Percentiles rank a stretch among this genome's conserved stretches.
These are phyloP conservation scores for Prunus armeniaca DNA, from an alignment of 306 rosid genomes.

Conservation along the genomic window DNA sequence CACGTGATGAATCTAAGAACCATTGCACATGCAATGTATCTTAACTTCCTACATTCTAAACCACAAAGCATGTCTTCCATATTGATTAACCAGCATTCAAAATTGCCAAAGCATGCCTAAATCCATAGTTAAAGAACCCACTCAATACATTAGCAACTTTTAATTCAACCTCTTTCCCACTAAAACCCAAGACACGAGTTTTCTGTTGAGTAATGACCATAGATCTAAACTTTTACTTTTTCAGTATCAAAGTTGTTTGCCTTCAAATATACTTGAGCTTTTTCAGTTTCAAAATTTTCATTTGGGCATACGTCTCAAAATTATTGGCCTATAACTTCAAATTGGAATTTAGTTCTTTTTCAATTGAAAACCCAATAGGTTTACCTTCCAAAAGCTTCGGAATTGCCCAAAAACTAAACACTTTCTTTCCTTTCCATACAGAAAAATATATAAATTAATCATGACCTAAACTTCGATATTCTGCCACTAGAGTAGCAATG, in stretches of 20 bases:
- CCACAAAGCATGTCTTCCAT: constrained; percentile 1
- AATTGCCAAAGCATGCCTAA: neutral
- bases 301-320: neutral
- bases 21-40: neutral
- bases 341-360: neutral
- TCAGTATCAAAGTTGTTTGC: neutral
- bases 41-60: neutral
- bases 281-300: neutral
- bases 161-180: neutral
- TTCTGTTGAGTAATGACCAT: neutral
- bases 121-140: neutral
- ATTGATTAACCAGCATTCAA: neutral
- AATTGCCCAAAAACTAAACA: neutral
- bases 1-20: neutral
- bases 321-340: neutral
- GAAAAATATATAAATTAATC: neutral
- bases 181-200: neutral
- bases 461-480: neutral
- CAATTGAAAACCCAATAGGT: neutral
- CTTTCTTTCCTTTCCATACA: neutral
- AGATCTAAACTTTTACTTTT: neutral
- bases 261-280: neutral
- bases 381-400: neutral
- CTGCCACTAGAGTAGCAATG: neutral
- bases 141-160: neutral